These are phyloP conservation scores for Saitoella complicata DNA, from an alignment of 805 yeast species.

Conservation along the genomic window DNA sequence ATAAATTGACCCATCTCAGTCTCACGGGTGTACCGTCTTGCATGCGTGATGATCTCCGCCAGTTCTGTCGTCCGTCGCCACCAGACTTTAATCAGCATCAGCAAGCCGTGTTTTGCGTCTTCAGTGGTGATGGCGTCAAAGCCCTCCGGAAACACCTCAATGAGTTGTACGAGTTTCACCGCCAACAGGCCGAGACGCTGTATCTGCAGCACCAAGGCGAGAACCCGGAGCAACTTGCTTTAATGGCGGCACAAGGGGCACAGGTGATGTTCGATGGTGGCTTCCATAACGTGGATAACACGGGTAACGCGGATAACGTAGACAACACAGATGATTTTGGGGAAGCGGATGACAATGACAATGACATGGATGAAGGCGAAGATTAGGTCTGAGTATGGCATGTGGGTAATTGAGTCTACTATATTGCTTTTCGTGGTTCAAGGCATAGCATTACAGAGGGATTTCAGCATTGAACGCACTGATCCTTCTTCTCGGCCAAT, in stretches of 20 bases:
- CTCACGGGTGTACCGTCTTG: constrained; percentile 87
- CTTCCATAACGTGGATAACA: too few relatives aligned
- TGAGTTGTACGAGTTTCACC: background rate
- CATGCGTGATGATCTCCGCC: constrained; percentile 67
- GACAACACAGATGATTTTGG: background rate
- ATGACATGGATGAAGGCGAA: background rate
- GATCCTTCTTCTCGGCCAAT: too few relatives aligned
- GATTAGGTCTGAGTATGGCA: too few relatives aligned
- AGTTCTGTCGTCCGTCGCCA: constrained; percentile 83
- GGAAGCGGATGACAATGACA: constrained; percentile 1
- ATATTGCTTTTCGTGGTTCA: too few relatives aligned
- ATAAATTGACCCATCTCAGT: constrained; percentile 74
- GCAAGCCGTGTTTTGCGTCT: constrained; percentile 75
- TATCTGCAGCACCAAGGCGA: too few relatives aligned
- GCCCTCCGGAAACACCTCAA: constrained; percentile 56
- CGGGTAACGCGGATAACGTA: background rate
- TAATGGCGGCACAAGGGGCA: too few relatives aligned
- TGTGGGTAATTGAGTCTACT: too few relatives aligned
- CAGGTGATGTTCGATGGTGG: too few relatives aligned
- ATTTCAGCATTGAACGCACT: too few relatives aligned
- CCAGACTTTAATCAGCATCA: constrained; percentile 80
- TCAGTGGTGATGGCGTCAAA: constrained; percentile 76
- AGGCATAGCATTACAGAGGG: too few relatives aligned
- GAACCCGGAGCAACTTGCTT: too few relatives aligned
- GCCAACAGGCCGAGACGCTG: too few relatives aligned